Evolutionary conservation across 106 monocot species (phyloP), one percentile per base, ranked within the genome.

Genomic region (Dendrobium catenatum): DNA sequence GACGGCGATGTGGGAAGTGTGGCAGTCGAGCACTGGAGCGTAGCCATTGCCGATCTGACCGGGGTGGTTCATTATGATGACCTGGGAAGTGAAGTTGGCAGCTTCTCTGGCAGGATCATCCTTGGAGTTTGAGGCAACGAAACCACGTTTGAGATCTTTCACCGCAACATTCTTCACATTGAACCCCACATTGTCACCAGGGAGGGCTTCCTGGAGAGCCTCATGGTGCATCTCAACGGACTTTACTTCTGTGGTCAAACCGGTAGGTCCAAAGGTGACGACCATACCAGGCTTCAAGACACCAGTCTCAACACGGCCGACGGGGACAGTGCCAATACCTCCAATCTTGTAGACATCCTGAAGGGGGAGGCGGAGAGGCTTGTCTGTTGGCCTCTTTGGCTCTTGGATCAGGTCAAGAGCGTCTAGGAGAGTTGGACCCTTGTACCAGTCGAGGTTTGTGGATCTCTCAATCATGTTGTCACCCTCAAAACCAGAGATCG

Each of bases 341-440:
- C 89, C 89, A 51, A 89, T 89, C 84, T 89, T 89, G 89, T 89
- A 89, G 33, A 89, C 89, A 11, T 89, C 89, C 89, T 89, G 89
- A 43, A 89, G 86, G 31, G 89, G 89, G 10, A 89, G 89, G 48
- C 89, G 86, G 22, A 89, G 89, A 16, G 89, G 89, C 86, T 86
- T 89, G 84, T 89, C 89, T 1, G 89, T 68, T 37, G 89, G 89
- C 73, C 89, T 81, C 80, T 89, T 89, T 17, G 89, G 89, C 82
- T 86, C 89, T 16, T 41, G 77, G 82, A 89, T 80, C 79, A 76
- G 4, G 86, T 89, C 86, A 26, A 89, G 89, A 46, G 89, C 89
- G 0, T 89, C 89, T 27, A 89, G 89, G 13, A 89, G 86, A 42
- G 89, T 89, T 5, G 89, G 89, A 1, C 89, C 89, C 86, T 89